These are phyloP conservation scores for Abelmoschus esculentus DNA, from an alignment of 345 rosid genomes.

Conservation along the genomic window DNA sequence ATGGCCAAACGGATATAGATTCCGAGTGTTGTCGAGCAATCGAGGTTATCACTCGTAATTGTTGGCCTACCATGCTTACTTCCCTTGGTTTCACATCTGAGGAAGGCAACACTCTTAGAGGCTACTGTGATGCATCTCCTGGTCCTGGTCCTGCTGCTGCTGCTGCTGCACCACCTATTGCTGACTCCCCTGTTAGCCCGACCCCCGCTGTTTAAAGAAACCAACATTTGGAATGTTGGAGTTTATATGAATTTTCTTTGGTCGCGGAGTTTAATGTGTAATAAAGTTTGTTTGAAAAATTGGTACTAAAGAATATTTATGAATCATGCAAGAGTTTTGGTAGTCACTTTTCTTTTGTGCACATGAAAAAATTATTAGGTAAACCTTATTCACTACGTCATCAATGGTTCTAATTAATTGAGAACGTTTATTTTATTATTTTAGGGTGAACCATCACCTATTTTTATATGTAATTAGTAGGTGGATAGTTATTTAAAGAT, in stretches of 20 bases:
- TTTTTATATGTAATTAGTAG: too few species aligned
- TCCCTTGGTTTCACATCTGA: constrained; percentile 57
- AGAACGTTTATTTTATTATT: too few species aligned
- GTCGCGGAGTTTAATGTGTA: background rate
- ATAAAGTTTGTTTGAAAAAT: background rate
- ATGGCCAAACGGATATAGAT: constrained; percentile 53
- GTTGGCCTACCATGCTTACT: constrained; percentile 86
- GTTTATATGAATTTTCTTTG: background rate
- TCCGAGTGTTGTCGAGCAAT: constrained; percentile 55
- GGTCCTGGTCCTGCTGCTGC: background rate
- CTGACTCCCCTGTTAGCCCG: constrained; percentile 13
- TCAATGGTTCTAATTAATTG: too few species aligned
- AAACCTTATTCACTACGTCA: too few species aligned
- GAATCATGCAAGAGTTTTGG: too few species aligned
- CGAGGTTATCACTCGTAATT: constrained; percentile 41
- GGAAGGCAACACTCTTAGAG: constrained; percentile 48
- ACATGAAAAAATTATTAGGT: too few species aligned
- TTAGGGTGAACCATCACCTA: too few species aligned
- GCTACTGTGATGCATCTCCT: constrained; percentile 45
- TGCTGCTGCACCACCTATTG: constrained; percentile 13
- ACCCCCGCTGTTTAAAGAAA: background rate
- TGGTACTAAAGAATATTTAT: background rate
- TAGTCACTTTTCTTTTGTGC: too few species aligned
- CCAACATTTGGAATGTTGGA: background rate
- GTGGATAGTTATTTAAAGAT: too few species aligned